A percentile compares a stretch with the other conserved stretches of the same genome.
These are phyloP conservation scores for Tricholoma flavovirens DNA, from an alignment of 768 basidiomycete species.

Conservation along the genomic window DNA sequence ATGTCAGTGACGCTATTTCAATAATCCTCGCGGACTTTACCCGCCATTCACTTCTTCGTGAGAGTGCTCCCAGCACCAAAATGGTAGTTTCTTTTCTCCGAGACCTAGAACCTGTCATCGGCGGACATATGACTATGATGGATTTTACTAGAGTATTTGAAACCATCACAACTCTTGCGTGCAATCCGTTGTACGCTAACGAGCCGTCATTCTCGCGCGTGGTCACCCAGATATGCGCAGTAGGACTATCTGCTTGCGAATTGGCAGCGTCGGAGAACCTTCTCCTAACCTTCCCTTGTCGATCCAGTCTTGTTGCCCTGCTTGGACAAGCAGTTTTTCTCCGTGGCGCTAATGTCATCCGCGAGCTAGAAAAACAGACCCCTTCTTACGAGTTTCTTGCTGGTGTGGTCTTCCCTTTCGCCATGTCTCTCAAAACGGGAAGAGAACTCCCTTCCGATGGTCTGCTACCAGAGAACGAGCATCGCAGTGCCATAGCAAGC, in stretches of 20 bases:
- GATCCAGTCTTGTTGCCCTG: constrained; percentile 34
- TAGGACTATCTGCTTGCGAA: constrained; percentile 44
- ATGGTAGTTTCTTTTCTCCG: constrained; percentile 46
- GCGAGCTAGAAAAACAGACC: constrained; percentile 47
- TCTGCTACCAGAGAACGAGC: constrained; percentile 38
- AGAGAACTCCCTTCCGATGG: constrained; percentile 36
- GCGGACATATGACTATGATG: constrained; percentile 38
- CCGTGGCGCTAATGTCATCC: constrained; percentile 45
- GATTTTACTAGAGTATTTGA: constrained; percentile 59
- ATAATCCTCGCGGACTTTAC: constrained; percentile 51
- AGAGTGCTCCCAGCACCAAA: constrained; percentile 39
- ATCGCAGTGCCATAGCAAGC: constrained; percentile 37
- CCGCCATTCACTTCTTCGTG: constrained; percentile 42
- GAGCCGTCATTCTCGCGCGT: constrained; percentile 47
- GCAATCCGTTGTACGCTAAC: constrained; percentile 42
- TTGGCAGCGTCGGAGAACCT: constrained; percentile 36
- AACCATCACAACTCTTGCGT: constrained; percentile 39
- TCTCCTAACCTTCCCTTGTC: constrained; percentile 35
- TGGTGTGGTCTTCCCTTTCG: constrained; percentile 58
- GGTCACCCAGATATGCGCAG: constrained; percentile 38
- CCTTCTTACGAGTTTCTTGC: constrained; percentile 59
- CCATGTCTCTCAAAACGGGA: constrained; percentile 46
- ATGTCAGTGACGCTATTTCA: constrained; percentile 36
- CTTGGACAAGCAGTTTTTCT: constrained; percentile 43
- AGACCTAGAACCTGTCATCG: constrained; percentile 52